Evolutionary conservation across 176 grass and related monocot species (phyloP).

Genomic region (Eragrostis nindensis): DNA sequence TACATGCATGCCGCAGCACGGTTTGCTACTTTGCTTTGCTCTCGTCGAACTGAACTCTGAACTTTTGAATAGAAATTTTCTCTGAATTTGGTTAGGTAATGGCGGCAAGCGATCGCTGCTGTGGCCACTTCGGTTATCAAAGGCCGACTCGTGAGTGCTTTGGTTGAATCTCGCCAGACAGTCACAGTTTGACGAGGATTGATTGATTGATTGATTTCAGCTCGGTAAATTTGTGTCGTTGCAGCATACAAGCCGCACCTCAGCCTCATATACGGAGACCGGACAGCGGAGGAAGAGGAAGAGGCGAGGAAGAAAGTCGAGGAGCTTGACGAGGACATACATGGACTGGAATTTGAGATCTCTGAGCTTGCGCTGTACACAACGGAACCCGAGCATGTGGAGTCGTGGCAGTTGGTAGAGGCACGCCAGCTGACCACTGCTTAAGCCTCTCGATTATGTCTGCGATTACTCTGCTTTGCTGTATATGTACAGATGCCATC

Average conservation of each 20-base stretch:
- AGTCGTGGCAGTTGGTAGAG: constrained; percentile 78
- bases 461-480: not conserved
- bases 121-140: constrained; percentile 59
- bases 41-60: no score
- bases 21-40: no score
- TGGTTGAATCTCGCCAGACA: constrained; percentile 1
- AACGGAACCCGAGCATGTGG: constrained; percentile 74
- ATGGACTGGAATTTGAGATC: not conserved
- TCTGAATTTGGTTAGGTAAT: constrained; percentile 50
- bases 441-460: not conserved
- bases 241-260: constrained; percentile 77
- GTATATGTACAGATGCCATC: not conserved
- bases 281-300: constrained; percentile 72
- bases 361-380: constrained; percentile 59
- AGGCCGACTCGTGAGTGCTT: constrained; percentile 56
- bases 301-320: constrained; percentile 60
- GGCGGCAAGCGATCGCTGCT: constrained; percentile 57
- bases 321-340: constrained; percentile 62
- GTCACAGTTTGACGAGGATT: not conserved
- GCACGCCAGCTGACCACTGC: constrained; percentile 38
- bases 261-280: constrained; percentile 69
- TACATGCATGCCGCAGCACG: no score
- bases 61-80: no score
- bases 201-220: no score
- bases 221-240: not conserved